These are phyloP conservation scores for Mycogone perniciosa DNA, from an alignment of 2,329 filamentous ascomycete genomes.

Conservation along the genomic window DNA sequence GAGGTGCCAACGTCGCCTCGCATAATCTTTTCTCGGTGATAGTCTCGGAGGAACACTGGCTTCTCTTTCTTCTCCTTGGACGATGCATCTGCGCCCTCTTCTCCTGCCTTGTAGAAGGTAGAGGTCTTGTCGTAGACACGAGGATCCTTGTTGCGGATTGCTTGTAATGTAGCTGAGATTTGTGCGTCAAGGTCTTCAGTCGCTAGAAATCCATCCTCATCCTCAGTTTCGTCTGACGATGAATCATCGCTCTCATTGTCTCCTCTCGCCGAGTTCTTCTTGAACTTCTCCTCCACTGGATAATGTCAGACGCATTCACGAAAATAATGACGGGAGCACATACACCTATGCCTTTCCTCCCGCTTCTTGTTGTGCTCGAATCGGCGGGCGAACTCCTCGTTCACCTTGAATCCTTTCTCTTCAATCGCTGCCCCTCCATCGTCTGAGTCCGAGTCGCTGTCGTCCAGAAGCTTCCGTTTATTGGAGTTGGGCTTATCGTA, in stretches of 20 bases:
- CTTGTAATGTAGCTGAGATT: conserved; percentile 79
- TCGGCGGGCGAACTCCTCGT: conserved; percentile 78
- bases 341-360: conserved; percentile 70
- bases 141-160: conserved; percentile 86
- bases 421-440: conserved; percentile 36
- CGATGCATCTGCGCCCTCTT: conserved; percentile 33
- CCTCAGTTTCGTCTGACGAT: conserved; percentile 74
- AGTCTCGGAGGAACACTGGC: conserved; percentile 79
- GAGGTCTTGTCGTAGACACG: conserved; percentile 75
- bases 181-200: conserved; percentile 81
- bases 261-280: conserved; percentile 36
- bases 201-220: conserved; percentile 81
- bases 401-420: conserved; percentile 64
- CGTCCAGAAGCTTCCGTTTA: conserved; percentile 50
- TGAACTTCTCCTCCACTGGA: conserved; percentile 82
- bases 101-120: conserved; percentile 70
- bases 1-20: conserved; percentile 58
- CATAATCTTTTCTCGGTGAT: conserved; percentile 85
- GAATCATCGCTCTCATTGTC: conserved; percentile 52
- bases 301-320: conserved; percentile 11
- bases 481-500: conserved; percentile 24
- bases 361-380: conserved; percentile 98
- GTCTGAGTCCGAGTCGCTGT: conserved; percentile 45
- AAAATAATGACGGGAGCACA: conserved; percentile 23
- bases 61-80: conserved; percentile 62